Percentiles rank a stretch among this genome's conserved stretches.
phyloP scores from a whole-genome alignment of 2,329 filamentous ascomycete genomes.

The Ophidiomyces ophidiicola region DNA sequence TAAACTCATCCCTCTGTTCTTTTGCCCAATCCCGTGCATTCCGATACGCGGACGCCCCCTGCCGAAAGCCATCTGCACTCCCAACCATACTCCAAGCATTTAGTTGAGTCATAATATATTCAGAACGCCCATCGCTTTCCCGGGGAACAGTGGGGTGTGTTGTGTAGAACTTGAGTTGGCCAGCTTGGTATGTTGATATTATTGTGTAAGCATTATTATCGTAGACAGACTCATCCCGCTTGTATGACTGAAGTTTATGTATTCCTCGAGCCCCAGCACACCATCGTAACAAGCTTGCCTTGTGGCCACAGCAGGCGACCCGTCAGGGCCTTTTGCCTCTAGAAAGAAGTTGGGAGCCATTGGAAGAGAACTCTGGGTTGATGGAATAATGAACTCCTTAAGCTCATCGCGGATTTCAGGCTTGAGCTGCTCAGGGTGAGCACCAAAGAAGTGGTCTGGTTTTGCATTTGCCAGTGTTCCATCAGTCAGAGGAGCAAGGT shows the following conservation, averaged over 20 bases:
- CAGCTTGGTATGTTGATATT: conserved; percentile 17
- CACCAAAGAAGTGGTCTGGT: conserved; percentile 25
- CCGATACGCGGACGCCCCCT: conserved; percentile 30
- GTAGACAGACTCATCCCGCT: conserved; percentile 23
- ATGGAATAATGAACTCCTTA: conserved; percentile 22
- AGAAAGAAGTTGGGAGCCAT: conserved; percentile 35
- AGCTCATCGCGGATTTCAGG: conserved; percentile 19
- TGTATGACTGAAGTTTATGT: conserved; percentile 29
- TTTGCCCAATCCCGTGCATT: conserved; percentile 32
- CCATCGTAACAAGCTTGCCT: conserved; percentile 31
- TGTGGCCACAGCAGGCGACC: conserved; percentile 21
- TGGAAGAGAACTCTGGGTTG: conserved; percentile 21
- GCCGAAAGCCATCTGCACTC: conserved; percentile 22
- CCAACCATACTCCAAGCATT: conserved; percentile 8
- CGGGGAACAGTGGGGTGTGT: background rate
- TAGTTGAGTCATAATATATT: conserved; percentile 12
- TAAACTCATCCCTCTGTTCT: conserved; percentile 28
- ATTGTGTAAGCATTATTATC: conserved; percentile 32
- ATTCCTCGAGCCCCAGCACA: conserved; percentile 30
- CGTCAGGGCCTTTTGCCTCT: conserved; percentile 31
- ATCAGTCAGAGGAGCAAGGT: conserved; percentile 25
- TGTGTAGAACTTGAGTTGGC: conserved; percentile 10
- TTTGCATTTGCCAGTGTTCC: conserved; percentile 20
- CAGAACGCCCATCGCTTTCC: background rate
- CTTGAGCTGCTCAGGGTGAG: too few relatives aligned